Percentiles rank a stretch among this genome's conserved stretches.
Conservation (phyloP, 2,329 filamentous ascomycete genomes). For the Talaromyces amestolkiae region DNA sequence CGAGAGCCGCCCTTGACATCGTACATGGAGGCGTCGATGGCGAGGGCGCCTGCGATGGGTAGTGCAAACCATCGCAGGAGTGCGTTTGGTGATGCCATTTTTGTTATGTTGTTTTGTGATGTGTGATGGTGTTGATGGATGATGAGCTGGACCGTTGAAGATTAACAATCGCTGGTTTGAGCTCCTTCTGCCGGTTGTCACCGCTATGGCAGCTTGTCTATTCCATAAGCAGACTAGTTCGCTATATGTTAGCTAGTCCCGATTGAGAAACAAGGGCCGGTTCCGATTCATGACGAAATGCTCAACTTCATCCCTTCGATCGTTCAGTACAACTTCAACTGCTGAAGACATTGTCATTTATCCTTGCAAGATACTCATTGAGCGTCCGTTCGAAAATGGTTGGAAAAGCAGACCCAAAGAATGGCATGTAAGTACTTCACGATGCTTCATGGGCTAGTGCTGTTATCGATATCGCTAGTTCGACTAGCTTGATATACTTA, state of each 20-base stretch:
- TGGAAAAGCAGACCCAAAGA: conserved; percentile 15
- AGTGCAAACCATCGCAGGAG: conserved; percentile 62
- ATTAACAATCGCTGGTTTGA: conserved; percentile 17
- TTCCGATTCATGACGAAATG: conserved; percentile 13
- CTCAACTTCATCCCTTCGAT: conserved; percentile 3
- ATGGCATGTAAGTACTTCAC: conserved; percentile 12
- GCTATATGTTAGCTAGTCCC: not conserved
- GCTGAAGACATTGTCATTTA: not conserved
- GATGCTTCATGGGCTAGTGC: not conserved
- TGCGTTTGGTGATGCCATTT: conserved; percentile 49
- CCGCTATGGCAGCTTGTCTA: not conserved
- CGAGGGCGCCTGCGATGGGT: conserved; percentile 62
- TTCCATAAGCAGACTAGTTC: not conserved
- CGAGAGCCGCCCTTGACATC: conserved; percentile 93
- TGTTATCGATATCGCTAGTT: conserved; percentile 1
- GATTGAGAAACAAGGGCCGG: not conserved
- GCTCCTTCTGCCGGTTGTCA: conserved; percentile 4
- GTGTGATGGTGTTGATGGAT: conserved; percentile 20
- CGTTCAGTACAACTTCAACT: not conserved
- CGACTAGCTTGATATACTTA: not conserved
- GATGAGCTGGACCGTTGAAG: conserved; percentile 7
- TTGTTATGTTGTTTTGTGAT: conserved; percentile 24
- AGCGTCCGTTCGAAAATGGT: conserved; percentile 9
- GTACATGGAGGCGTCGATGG: conserved; percentile 81
- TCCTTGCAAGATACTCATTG: not conserved